Conservation (phyloP, 345 rosid genomes). For the Salix viminalis region DNA sequence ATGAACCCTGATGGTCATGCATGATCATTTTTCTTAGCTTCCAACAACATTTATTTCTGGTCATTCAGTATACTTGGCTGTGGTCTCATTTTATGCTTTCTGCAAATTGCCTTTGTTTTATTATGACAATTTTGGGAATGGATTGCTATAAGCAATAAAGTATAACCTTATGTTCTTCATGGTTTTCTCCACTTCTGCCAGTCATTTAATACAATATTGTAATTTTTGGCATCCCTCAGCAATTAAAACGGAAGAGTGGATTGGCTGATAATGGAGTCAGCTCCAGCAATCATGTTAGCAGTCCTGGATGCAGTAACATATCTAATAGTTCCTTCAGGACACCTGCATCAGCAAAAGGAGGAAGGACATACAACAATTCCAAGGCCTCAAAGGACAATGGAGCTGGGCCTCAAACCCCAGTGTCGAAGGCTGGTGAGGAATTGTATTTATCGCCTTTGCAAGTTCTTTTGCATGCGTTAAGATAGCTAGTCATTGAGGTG, state of each 20-base stretch:
- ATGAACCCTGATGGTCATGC: neutral
- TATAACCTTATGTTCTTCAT: neutral
- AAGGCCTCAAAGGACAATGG: slow-evolving; percentile 54
- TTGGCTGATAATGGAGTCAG: slow-evolving; percentile 35
- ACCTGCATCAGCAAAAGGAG: slow-evolving; percentile 73
- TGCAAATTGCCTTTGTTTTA: neutral
- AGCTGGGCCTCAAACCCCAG: slow-evolving; percentile 63
- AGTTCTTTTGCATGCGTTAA: neutral
- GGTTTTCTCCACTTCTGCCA: neutral
- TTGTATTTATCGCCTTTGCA: neutral
- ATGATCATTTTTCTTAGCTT: neutral
- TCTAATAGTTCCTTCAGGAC: slow-evolving; percentile 57
- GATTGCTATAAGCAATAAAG: neutral
- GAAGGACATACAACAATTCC: slow-evolving; percentile 50
- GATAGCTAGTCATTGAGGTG: neutral
- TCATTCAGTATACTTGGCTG: neutral
- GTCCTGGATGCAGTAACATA: slow-evolving; percentile 43
- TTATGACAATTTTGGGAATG: neutral
- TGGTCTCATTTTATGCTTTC: neutral
- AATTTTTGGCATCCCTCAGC: slow-evolving; percentile 35
- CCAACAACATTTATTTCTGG: neutral
- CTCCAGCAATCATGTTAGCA: slow-evolving; percentile 38
- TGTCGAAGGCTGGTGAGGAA: slow-evolving; percentile 61
- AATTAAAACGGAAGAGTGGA: slow-evolving; percentile 53
- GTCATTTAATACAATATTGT: slow-evolving; percentile 13